Evolutionary conservation across 2,329 filamentous ascomycete species (phyloP).

Genomic region (Penicillium sp.): DNA sequence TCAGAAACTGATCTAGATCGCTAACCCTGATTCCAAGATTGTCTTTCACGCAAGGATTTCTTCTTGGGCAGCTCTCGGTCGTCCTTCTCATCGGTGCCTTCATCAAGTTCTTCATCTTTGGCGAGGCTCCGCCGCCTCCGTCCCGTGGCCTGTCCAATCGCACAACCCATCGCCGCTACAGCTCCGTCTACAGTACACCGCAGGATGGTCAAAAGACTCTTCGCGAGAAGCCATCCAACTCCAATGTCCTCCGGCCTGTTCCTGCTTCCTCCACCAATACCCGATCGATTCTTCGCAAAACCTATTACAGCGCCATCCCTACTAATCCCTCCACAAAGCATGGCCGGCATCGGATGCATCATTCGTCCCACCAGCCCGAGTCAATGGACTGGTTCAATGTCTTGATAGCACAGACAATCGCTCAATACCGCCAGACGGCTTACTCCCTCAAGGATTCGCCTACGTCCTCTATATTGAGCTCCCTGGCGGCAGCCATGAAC

Average conservation of each 20-base stretch:
- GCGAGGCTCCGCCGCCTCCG: slow-evolving; percentile 80
- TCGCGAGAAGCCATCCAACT: slow-evolving; percentile 49
- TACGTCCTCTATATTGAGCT: slow-evolving; percentile 63
- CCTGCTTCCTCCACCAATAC: slow-evolving; percentile 82
- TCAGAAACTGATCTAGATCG: slow-evolving; percentile 10
- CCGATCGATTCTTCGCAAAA: slow-evolving; percentile 75
- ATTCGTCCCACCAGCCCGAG: slow-evolving; percentile 86
- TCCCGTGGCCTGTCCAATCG: slow-evolving; percentile 69
- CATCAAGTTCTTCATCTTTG: slow-evolving; percentile 99
- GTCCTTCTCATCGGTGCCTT: slow-evolving; percentile 87
- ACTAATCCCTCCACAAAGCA: slow-evolving; percentile 38
- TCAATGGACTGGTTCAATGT: slow-evolving; percentile 99
- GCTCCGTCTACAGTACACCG: slow-evolving; percentile 51
- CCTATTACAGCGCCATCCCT: slow-evolving; percentile 72
- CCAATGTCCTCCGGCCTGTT: slow-evolving; percentile 65
- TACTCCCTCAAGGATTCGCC: slow-evolving; percentile 67
- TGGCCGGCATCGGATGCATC: slow-evolving; percentile 40
- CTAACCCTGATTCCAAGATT: slow-evolving; percentile 48
- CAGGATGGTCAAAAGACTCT: slow-evolving; percentile 42
- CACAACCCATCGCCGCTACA: slow-evolving; percentile 68
- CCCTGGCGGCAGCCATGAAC: slow-evolving; percentile 78
- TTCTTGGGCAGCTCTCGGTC: slow-evolving; percentile 88
- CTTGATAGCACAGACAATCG: slow-evolving; percentile 89
- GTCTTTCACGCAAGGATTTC: slow-evolving; percentile 88
- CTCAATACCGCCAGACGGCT: slow-evolving; percentile 87